Base-by-base conservation (phyloP, 2,329 filamentous ascomycete genomes). In the Monilinia fructigena region DNA sequence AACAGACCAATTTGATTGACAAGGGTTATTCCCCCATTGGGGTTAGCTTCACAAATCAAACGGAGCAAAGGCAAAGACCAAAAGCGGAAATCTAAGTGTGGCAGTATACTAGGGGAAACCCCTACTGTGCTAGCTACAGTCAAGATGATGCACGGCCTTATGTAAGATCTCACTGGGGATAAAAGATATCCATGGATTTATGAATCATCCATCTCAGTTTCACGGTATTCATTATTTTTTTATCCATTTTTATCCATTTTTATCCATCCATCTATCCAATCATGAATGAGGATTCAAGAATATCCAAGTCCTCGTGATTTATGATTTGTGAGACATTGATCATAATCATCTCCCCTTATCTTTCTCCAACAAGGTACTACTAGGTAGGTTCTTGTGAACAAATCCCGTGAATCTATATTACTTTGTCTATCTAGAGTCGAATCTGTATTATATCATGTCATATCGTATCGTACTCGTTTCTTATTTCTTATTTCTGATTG, bases 231-330 rank as follows among this genome's bases (percentile, higher is more conserved):
- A 35, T 35, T 8, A 35, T 35, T n/a, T n/a, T n/a, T n/a, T n/a
- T n/a, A 8, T 35, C 55, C 23, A 23, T 23, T 47, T 18, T 7
- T 2, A 8, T 35, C 55, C 23, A 23, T 23, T 47, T 18, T 7
- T 2, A 7, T 12, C 12, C 14, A 28, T 42, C 20, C 18, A 58
- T 58, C 23, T 12, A 58, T 45, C 26, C 55, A 58, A 45, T 47
- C 55, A 45, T 31, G 5, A 7, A 58, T 47, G 7, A 10, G 45
- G 40, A 42, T 4, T 14, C 6, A 7, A 1, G 42, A 58, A 23
- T 56, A 56, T 42, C 20, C n/a, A 56, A 56, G n/a, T 20, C 55
- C 38, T 42, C n/a, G n/a, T 56, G n/a, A 42, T 56, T 56, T 18
- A 11, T 42, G 35, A 56, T 56, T 42, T 26, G 35, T 42, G 20